These are phyloP conservation scores for Venturia aucupariae DNA, from an alignment of 2,329 filamentous ascomycete species.

Conservation along the genomic window DNA sequence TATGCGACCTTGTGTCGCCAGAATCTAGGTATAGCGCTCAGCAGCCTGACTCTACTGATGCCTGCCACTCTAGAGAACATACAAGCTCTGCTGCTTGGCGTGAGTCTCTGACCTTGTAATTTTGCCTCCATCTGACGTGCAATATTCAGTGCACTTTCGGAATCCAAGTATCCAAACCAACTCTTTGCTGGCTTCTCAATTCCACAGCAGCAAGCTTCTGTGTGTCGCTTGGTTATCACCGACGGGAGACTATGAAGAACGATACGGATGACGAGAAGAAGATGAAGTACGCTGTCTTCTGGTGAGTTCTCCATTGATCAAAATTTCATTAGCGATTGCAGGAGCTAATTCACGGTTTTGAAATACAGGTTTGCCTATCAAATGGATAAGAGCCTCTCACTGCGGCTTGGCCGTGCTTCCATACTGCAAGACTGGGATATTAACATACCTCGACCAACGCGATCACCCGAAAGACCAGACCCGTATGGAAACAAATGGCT, in stretches of 20 bases:
- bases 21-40: conserved; percentile 35
- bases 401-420: conserved; percentile 29
- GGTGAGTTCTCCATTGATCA: conserved; percentile 20
- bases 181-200: conserved; percentile 26
- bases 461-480: conserved; percentile 9
- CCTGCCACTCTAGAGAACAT: conserved; percentile 29
- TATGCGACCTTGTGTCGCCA: conserved; percentile 30
- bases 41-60: conserved; percentile 26
- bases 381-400: conserved; percentile 30
- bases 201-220: conserved; percentile 22
- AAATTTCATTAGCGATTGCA: conserved; percentile 16
- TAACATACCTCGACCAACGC: conserved; percentile 10
- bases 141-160: conserved; percentile 21
- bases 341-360: conserved; percentile 25
- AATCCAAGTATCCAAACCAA: conserved; percentile 28
- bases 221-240: conserved; percentile 28
- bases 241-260: conserved; percentile 26
- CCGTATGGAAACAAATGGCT: conserved; percentile 11
- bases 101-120: conserved; percentile 12
- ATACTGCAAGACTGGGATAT: conserved; percentile 32
- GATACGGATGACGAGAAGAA: conserved; percentile 17
- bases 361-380: conserved; percentile 23
- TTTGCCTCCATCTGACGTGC: background rate
- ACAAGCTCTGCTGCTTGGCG: conserved; percentile 25
- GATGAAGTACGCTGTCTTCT: conserved; percentile 19